Evolutionary conservation across 352 stramenopile species (phyloP).

Genomic region (Blastocystis sp.): DNA sequence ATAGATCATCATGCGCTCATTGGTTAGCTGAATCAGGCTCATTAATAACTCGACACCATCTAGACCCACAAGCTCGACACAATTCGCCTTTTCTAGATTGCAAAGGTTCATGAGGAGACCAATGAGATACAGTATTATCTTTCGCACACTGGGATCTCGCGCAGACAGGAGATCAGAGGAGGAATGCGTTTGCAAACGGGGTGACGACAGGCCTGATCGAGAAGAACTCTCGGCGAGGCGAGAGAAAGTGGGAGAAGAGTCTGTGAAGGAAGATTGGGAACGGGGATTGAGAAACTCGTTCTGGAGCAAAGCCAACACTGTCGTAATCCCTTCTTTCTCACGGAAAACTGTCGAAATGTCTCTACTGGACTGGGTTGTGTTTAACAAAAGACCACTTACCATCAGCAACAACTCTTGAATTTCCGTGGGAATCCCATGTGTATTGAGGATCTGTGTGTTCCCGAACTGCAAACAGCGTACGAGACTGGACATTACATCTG

Average conservation of each 20-base stretch:
- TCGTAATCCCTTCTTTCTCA: constrained; percentile 56
- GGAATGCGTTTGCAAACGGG: neutral
- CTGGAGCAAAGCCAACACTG: constrained; percentile 2
- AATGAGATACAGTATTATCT: constrained; percentile 4
- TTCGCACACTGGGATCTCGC: neutral
- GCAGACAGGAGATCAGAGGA: neutral
- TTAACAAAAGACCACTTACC: neutral
- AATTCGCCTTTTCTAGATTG: neutral
- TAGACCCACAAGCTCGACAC: neutral
- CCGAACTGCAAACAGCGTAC: constrained; percentile 55
- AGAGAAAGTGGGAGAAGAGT: neutral
- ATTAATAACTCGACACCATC: constrained; percentile 25
- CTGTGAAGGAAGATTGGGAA: neutral
- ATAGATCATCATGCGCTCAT: neutral
- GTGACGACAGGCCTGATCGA: neutral
- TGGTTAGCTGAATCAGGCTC: constrained; percentile 8
- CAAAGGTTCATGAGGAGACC: constrained; percentile 37
- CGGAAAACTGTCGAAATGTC: neutral
- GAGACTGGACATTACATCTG: neutral
- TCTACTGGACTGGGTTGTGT: neutral
- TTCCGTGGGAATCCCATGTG: neutral
- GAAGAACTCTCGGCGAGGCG: neutral
- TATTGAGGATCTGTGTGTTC: neutral
- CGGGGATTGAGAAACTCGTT: neutral
- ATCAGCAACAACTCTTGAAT: neutral